A percentile compares a stretch with the other conserved stretches of the same genome.
Conservation (phyloP, 805 yeast genomes). For the Sugiyamaella lignohabitans region DNA sequence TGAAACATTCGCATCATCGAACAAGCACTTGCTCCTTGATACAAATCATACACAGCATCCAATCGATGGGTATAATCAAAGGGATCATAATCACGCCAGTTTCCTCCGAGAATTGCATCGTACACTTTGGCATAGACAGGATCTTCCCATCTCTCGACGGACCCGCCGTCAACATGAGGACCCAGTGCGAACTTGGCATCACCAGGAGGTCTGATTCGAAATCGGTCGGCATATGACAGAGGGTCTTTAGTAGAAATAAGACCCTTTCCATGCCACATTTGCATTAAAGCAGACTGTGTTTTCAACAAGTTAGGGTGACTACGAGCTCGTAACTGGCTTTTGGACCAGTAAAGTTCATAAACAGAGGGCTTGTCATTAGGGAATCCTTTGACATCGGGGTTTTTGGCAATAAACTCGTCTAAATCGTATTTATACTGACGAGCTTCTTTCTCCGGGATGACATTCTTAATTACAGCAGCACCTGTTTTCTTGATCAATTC, state of each 20-base stretch:
- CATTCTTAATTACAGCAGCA: constrained; percentile 30
- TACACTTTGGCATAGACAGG: constrained; percentile 34
- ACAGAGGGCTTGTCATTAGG: constrained; percentile 25
- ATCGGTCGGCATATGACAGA: constrained; percentile 39
- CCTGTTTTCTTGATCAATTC: constrained; percentile 24
- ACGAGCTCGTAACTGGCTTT: constrained; percentile 36
- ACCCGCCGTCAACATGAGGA: constrained; percentile 40
- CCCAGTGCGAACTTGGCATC: constrained; percentile 29
- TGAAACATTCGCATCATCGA: constrained; percentile 39
- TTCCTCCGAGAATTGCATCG: constrained; percentile 32
- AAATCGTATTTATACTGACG: constrained; percentile 23
- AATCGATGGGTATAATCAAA: constrained; percentile 34
- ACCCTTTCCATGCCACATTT: constrained; percentile 30
- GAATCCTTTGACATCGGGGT: constrained; percentile 27
- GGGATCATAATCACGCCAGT: constrained; percentile 42
- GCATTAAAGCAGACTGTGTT: constrained; percentile 27
- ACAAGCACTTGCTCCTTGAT: constrained; percentile 30
- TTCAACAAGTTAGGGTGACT: constrained; percentile 34
- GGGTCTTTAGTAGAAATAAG: constrained; percentile 31
- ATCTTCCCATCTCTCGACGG: constrained; percentile 44
- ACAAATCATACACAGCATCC: constrained; percentile 32
- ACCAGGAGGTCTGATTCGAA: constrained; percentile 39
- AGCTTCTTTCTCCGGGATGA: constrained; percentile 28
- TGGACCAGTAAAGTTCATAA: constrained; percentile 37
- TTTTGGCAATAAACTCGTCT: constrained; percentile 25